These are phyloP conservation scores for Alternaria panax DNA, from an alignment of 2,329 filamentous ascomycete species.

Conservation along the genomic window DNA sequence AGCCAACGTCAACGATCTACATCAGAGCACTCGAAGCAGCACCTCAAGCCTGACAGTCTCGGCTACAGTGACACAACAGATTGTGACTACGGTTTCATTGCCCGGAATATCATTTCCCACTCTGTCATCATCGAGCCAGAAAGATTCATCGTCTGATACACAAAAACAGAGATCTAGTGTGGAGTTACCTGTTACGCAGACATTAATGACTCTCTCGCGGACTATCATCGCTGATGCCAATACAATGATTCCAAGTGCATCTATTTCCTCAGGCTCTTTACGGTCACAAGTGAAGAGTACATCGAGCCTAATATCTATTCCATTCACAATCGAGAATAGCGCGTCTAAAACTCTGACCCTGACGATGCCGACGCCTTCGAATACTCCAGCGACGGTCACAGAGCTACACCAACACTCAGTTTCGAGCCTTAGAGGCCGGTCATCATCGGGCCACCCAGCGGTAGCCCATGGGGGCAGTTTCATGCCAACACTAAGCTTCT, in stretches of 20 bases:
- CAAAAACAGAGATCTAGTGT: not conserved
- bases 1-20: not conserved
- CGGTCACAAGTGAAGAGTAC: fast-evolving
- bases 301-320: not conserved
- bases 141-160: not conserved
- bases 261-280: not conserved
- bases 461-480: not conserved
- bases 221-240: not conserved
- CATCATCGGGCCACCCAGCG: not conserved
- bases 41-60: not conserved
- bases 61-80: not conserved
- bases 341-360: not conserved
- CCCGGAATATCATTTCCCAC: not conserved
- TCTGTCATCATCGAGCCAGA: not conserved
- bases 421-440: not conserved
- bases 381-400: not conserved
- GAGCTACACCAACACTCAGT: not conserved
- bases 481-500: too few species aligned
- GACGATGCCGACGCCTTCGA: not conserved
- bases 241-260: not conserved
- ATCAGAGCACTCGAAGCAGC: not conserved
- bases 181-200: not conserved
- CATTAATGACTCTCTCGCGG: not conserved
- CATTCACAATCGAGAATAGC: not conserved
- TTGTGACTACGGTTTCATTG: not conserved